phyloP scores from a whole-genome alignment of 257 asterid species.

The Scutellaria galericulata region DNA sequence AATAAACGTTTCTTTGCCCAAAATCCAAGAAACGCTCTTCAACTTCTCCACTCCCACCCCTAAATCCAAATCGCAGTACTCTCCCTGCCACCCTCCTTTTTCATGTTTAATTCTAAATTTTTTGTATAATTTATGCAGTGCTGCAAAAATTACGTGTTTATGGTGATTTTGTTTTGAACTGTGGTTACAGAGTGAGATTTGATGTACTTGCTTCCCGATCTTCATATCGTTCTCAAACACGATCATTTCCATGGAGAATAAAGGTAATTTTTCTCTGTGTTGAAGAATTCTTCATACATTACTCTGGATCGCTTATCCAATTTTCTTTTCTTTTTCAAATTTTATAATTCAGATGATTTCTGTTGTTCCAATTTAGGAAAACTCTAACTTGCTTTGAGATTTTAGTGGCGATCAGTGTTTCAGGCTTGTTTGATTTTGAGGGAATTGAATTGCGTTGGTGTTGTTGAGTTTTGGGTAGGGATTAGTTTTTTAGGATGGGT shows the following conservation, averaged over 20 bases:
- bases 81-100: not conserved
- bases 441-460: slow-evolving; percentile 22
- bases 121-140: not conserved
- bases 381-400: not conserved
- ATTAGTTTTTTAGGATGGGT: not conserved
- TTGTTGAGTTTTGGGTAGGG: not conserved
- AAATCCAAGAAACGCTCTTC: slow-evolving; percentile 37
- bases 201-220: slow-evolving; percentile 74
- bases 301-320: slow-evolving; percentile 26
- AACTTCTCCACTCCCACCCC: slow-evolving; percentile 38
- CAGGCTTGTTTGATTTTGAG: not conserved
- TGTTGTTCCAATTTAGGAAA: not conserved
- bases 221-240: slow-evolving; percentile 47
- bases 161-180: slow-evolving; percentile 31
- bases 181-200: slow-evolving; percentile 59
- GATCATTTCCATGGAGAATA: slow-evolving; percentile 72
- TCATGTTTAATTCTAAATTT: not conserved
- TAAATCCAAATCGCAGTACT: slow-evolving; percentile 31
- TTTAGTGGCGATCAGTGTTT: slow-evolving; percentile 27
- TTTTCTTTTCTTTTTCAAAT: slow-evolving; percentile 35
- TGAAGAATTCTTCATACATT: not conserved
- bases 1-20: slow-evolving; percentile 21
- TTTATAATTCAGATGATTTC: slow-evolving; percentile 29
- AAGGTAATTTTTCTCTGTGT: slow-evolving; percentile 43
- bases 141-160: not conserved